Evolutionary conservation across 768 basidiomycete genomes (phyloP).

Genomic region (Glaciozyma antarctica): DNA sequence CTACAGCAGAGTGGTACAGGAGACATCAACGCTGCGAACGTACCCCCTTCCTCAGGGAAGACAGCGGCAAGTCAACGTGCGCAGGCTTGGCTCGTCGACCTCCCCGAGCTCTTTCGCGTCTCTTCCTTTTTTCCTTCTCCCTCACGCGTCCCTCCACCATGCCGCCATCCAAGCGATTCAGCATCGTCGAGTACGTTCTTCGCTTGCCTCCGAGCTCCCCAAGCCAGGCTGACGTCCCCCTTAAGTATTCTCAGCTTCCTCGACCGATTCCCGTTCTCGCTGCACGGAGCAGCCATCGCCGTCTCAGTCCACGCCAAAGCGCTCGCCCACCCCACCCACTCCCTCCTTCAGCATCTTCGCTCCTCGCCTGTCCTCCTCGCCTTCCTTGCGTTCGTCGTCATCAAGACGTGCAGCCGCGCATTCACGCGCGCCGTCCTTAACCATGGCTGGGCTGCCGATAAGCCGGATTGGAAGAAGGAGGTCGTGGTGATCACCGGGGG

Average conservation of each 20-base stretch:
- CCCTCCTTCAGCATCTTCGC: neutral
- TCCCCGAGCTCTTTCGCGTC: no score
- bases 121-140: no score
- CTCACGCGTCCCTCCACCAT: no score
- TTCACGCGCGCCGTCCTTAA: neutral
- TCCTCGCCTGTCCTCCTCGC: neutral
- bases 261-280: neutral
- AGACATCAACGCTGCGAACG: no score
- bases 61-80: no score
- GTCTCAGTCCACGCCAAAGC: neutral
- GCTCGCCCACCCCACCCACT: neutral
- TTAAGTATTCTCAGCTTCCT: neutral
- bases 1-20: no score
- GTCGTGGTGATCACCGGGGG: neutral
- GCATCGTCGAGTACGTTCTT: neutral
- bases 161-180: no score
- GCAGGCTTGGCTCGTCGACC: no score
- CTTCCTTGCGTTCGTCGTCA: neutral
- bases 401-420: neutral
- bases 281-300: neutral
- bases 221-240: neutral
- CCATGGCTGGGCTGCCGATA: neutral
- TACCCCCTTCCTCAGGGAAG: no score
- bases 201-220: neutral
- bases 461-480: neutral